Evolutionary conservation across 371 early-diverging fungal species (phyloP), one percentile per base, ranked within the genome.

Genomic region (Mortierella sp.): DNA sequence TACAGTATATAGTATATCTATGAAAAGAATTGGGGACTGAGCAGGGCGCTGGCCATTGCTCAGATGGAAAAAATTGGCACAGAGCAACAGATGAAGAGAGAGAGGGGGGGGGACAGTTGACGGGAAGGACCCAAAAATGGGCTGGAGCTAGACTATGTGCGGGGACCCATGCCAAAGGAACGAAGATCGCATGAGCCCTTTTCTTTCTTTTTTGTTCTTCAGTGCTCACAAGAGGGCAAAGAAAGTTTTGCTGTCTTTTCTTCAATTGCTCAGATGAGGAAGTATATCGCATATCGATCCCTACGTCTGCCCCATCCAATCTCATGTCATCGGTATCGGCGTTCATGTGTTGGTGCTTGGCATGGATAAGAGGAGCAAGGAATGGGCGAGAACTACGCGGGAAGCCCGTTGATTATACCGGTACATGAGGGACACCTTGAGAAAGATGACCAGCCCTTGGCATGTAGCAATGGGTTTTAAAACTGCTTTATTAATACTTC

Each of bases 181-280:
- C 44, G 60, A 60, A 67, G 68, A 68, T 68, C 68, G 56, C 53
- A 54, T 68, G 68, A 68, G 68, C 68, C 68, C 56, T 60, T 34
- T 60, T 24, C 30, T 51, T 44, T 30, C 47, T 44, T 56, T 19
- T 59, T 19, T 49, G 55, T 67, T 67, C 68, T 60, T 55, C 50
- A 46, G 19, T 59, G 69, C 69, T 69, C 69, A 56, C 69, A 69
- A 61, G 55, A 50, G 56, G 26, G 52, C 23, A 50, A 41, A 51
- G 31, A 63, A 56, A 42, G 39, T 53, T 62, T 55, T 43, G 37
- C 37, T 34, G 37, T 31, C 12, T 41, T 47, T 21, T 61, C 44
- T 44, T 52, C 24, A 52, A 15, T 26, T 41, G 39, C 44, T 51
- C 34, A 37, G 50, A 48, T 15, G 31, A 34, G 34, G 27, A 9